Base-by-base conservation (phyloP, 2,329 filamentous ascomycete genomes). In the Colletotrichum sublineola region DNA sequence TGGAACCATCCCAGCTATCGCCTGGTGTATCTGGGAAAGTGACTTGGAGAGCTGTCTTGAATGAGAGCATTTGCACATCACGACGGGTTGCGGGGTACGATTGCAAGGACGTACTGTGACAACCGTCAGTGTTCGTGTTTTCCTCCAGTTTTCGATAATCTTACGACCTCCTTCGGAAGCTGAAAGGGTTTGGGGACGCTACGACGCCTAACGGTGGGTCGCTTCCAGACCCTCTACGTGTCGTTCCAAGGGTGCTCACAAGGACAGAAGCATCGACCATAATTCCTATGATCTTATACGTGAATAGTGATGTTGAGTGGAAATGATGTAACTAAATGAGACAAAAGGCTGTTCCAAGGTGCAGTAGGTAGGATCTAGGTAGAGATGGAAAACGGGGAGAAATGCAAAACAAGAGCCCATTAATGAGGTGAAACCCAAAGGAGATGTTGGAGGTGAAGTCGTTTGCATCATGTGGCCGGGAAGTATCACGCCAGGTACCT, bases 1-100 rank as follows among this genome's bases (percentile, higher is more conserved):
- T 72, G 20, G 64, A 61, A 36, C 73, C 73, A 18, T 75, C 73
- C 64, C 71, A 75, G 48, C 68, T 74, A n/a, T 67, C 40, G 14
- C 60, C 63, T 8, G 68, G 64, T 5, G 56, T 52, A n/a, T 61
- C 48, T 3, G 71, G 68, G 6, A 33, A 36, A 44, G 55, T 67
- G 15, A 69, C n/a, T 33, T 63, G 71, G n/a, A 72, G 72, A 33
- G 73, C 71, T 24, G 73, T 68, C 9, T 68, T 71, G 7, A 75
- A 68, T 6, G 72, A 75, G 29, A 75, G 70, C n/a, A 40, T 63
- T 14, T 72, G 62, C n/a, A 33, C 44, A 24, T 63, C 56, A 40
- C 62, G 62, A 8, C 40, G 31, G n/a, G 62, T 11, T 46, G 56
- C 52, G 24, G 42, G 42, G 24, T 52, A 53, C 5, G 60, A 57